These are phyloP conservation scores for Strobilomyces echinocephalus DNA, from an alignment of 768 basidiomycete species.

Conservation along the genomic window DNA sequence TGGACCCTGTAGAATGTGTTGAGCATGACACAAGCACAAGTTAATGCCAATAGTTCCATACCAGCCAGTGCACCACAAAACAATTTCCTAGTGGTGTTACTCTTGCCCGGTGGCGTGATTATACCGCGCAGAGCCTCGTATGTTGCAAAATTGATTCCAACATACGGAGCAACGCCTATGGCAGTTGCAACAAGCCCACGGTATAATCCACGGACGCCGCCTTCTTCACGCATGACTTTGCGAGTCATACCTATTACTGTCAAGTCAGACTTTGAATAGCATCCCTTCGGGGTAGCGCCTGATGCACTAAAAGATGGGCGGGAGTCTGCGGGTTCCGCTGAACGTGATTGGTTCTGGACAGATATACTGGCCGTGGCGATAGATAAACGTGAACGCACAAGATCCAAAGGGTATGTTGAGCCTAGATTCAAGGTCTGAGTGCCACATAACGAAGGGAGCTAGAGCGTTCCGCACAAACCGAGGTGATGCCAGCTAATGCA, in stretches of 20 bases:
- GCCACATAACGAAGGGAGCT: constrained; percentile 4
- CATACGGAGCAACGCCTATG: constrained; percentile 85
- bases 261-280: constrained; percentile 49
- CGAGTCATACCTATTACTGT: constrained; percentile 86
- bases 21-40: background rate
- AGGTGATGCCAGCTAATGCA: constrained; percentile 89
- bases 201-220: constrained; percentile 82
- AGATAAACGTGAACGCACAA: constrained; percentile 86
- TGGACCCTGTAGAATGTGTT: constrained; percentile 50
- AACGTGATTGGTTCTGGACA: constrained; percentile 26
- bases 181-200: constrained; percentile 82
- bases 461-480: constrained; percentile 66
- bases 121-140: constrained; percentile 79
- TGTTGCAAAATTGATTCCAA: constrained; percentile 89
- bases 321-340: constrained; percentile 20
- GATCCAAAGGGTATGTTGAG: constrained; percentile 88
- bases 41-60: constrained; percentile 24
- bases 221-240: constrained; percentile 89
- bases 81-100: constrained; percentile 62
- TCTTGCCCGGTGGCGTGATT: constrained; percentile 80
- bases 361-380: constrained; percentile 86
- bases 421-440: constrained; percentile 37
- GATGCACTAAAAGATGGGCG: constrained; percentile 44
- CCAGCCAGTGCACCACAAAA: constrained; percentile 85
- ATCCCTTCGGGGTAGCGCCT: constrained; percentile 23